Base-by-base conservation (phyloP, 768 basidiomycete species). In the Mycena polygramma region DNA sequence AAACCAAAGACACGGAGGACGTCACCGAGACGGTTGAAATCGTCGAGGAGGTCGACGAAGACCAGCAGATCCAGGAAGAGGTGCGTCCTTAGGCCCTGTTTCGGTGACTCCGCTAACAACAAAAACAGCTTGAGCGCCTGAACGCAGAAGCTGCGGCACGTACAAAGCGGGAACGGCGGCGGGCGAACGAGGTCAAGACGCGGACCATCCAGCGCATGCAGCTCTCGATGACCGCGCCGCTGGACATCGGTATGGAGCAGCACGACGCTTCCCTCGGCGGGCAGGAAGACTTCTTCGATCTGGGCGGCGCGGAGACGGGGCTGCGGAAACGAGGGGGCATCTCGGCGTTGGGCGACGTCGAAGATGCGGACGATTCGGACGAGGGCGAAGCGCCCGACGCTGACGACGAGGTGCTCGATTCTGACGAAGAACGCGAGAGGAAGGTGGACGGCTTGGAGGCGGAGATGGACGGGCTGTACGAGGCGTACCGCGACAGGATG, bases 211-310 rank as follows among this genome's bases (percentile, higher is more conserved):
- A 95, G 77, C 92, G 97, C 61, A 93, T 99, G 90, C 98, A 99
- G 78, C 86, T 99, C 54, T 92, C 94, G 77, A 99, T 99, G 98
- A 94, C 94, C 15, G 95, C 96, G 22, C 98, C 98, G n/a, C 83
- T 97, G 73, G 98, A 98, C 75, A 96, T 99, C 72, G 97, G 96
- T 78, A 80, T 96, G 68, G 94, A 96, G 75, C 93, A 93, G 75
- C 85, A 88, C 61, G 96, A 97, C 72, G 82, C 89, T 4, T 86
- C 92, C 20, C 85, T 97, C 20, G 85, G 82, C n/a, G 94, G 94
- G 8, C 92, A 93, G 75, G 93, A 91, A 30, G 96, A 99, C 74
- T 84, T 98, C 26, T 99, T 99, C 75, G 95, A 97, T 76, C 87
- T 99, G 49, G 89, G 84, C 57, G 83, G 86, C 52, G 88, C 90